These are phyloP conservation scores for Guadua angustifolia DNA, from an alignment of 176 grass and related monocot species.

Conservation along the genomic window DNA sequence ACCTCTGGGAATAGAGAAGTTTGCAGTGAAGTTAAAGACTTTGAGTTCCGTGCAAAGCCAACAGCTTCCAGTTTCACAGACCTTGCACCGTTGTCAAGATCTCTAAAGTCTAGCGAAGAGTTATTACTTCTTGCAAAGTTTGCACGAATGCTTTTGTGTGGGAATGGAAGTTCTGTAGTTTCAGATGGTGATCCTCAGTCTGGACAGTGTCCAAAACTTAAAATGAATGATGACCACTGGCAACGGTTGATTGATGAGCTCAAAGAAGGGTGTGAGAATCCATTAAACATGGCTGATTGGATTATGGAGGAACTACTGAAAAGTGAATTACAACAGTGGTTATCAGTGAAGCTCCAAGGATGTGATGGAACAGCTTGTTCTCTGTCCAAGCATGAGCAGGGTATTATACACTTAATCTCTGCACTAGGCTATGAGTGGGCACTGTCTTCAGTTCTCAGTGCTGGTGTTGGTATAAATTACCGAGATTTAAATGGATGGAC, in stretches of 20 bases:
- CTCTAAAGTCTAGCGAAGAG: constrained; percentile 67
- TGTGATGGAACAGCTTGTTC: constrained; percentile 49
- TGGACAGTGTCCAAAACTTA: constrained; percentile 49
- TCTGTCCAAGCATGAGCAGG: constrained; percentile 86
- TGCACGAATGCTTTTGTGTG: constrained; percentile 66
- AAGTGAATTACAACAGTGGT: constrained; percentile 76
- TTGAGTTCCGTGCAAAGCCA: constrained; percentile 76
- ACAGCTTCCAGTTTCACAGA: constrained; percentile 42
- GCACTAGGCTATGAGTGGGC: constrained; percentile 94
- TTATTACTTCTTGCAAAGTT: constrained; percentile 72
- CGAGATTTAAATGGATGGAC: constrained; percentile 97
- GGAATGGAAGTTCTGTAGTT: constrained; percentile 44
- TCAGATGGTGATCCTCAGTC: constrained; percentile 35
- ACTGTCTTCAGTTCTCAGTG: constrained; percentile 64
- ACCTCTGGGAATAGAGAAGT: constrained; percentile 80
- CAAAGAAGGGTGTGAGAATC: constrained; percentile 50
- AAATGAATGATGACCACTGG: constrained; percentile 58
- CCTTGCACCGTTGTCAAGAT: constrained; percentile 41
- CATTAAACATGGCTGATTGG: constrained; percentile 56
- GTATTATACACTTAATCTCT: constrained; percentile 89
- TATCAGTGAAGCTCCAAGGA: constrained; percentile 57
- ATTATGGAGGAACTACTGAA: constrained; percentile 90
- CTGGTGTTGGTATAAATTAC: constrained; percentile 89
- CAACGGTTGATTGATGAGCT: constrained; percentile 59
- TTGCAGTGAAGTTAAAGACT: constrained; percentile 83